Conservation (phyloP, 768 basidiomycete species). For the Phaffia tasmanica region DNA sequence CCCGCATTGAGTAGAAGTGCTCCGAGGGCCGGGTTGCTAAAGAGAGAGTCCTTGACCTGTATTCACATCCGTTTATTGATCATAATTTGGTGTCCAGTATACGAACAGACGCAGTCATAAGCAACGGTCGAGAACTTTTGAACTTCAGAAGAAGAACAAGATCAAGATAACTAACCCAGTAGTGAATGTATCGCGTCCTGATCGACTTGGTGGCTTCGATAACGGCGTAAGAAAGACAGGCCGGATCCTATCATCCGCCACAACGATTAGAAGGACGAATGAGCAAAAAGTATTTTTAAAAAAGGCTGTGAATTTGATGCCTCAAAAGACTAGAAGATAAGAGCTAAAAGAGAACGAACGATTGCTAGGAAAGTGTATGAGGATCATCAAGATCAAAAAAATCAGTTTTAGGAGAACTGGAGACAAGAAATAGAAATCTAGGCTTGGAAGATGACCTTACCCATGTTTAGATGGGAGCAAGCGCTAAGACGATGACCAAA, state of each 20-base stretch:
- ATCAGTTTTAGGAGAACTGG: not conserved
- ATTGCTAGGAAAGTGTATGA: not conserved
- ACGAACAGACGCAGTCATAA: no score
- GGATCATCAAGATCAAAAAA: no score
- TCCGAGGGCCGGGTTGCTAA: slow-evolving; percentile 60
- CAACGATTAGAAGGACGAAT: no score
- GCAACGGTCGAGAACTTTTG: not conserved
- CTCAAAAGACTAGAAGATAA: not conserved
- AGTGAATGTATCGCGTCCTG: slow-evolving; percentile 56
- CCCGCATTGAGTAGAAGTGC: slow-evolving; percentile 56
- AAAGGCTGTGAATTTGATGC: no score
- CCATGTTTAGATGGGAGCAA: slow-evolving; percentile 90
- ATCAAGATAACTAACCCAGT: slow-evolving; percentile 34
- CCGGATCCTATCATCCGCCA: slow-evolving; percentile 15
- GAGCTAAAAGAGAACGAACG: not conserved
- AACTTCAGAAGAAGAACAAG: not conserved
- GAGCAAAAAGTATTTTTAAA: not conserved
- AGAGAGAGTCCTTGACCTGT: slow-evolving; percentile 85
- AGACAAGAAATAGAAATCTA: slow-evolving; percentile 46
- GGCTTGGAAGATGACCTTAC: slow-evolving; percentile 66
- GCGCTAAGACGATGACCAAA: slow-evolving; percentile 43
- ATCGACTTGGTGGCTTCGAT: slow-evolving; percentile 16
- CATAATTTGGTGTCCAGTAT: no score
- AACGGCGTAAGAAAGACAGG: slow-evolving; percentile 25
- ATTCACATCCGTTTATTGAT: no score